Evolutionary conservation across 2,329 filamentous ascomycete genomes (phyloP), one percentile per base, ranked within the genome.

Genomic region (Leptographium flavum): DNA sequence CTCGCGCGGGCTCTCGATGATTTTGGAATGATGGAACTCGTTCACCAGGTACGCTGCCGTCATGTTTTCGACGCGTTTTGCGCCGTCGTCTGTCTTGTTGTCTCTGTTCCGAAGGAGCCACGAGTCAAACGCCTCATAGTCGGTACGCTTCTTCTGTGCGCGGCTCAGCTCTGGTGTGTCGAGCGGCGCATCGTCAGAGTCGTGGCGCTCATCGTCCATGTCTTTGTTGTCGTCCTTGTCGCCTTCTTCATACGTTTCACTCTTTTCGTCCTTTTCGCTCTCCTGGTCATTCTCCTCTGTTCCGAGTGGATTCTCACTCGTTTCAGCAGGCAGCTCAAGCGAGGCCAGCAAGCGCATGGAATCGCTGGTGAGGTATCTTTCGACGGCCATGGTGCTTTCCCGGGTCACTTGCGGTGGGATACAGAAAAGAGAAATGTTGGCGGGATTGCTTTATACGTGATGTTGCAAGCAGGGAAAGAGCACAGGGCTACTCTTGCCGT

Each of bases 1-100:
- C 55, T 94, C 87, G 41, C 90, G 74, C 1, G 88, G 86, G 44
- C 79, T 82, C 11, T 78, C 73, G 48, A 92, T 87, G 44, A 87
- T 84, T 31, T 63, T 67, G 21, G 40, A 17, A 40, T 58, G 62
- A 32, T 65, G 63, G 41, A 58, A 60, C 13, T 63, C 57, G 35
- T 52, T 56, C 13, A 65, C 53, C 17, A 68, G 52, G 13, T 55
- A 52, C 5, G 57, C 53, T 10, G 57, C 52, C 3, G 62, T 63
- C 45, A 58, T 58, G 36, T 57, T 53, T 1, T 60, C 53, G 15
- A 59, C 53, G 13, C 45, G 45, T 17, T 59, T 57, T 17, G 54
- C 55, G 21, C 55, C 48, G 3, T 54, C 51, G 21, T 54, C 59
- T 11, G 39, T 41, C 1, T 54, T 47, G 52, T 67, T 52, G 3